These are phyloP conservation scores for Artemisia argyi DNA, from an alignment of 129 eudicot genomes.

Conservation along the genomic window DNA sequence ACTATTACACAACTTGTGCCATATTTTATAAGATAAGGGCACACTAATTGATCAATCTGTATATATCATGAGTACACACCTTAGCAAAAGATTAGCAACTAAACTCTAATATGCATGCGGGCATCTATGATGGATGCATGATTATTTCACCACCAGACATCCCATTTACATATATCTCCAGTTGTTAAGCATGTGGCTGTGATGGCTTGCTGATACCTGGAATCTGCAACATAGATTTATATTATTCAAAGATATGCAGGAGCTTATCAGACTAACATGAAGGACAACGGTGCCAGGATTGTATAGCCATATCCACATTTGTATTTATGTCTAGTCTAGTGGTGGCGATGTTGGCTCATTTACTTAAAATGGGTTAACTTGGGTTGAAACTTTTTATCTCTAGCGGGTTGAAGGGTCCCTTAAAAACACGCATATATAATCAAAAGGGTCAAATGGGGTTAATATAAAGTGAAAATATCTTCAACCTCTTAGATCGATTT, in stretches of 20 bases:
- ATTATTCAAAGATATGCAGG: not conserved
- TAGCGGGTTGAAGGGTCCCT: not conserved
- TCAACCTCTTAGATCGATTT: not conserved
- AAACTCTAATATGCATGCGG: not conserved
- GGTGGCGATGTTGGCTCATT: not conserved
- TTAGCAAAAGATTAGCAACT: slow-evolving; percentile 8
- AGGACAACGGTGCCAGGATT: not conserved
- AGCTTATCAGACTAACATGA: not conserved
- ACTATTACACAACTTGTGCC: not conserved
- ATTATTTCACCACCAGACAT: slow-evolving; percentile 11
- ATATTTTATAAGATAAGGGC: not conserved
- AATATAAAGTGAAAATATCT: not conserved
- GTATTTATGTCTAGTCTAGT: not conserved
- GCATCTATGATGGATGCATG: slow-evolving; percentile 6
- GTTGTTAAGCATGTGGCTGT: slow-evolving; percentile 31
- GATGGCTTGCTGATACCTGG: slow-evolving; percentile 45
- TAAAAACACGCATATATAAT: not conserved
- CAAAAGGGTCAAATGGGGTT: no score
- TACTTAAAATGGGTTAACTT: not conserved
- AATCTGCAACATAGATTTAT: slow-evolving; percentile 34
- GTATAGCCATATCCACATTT: not conserved
- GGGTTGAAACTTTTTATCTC: not conserved
- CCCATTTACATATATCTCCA: slow-evolving; percentile 8
- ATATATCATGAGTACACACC: not conserved
- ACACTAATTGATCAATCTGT: not conserved